Evolutionary conservation across 1,139 yeast genomes (phyloP), one percentile per base, ranked within the genome.

Genomic region (Zhuliangozyma parablackwelliae): DNA sequence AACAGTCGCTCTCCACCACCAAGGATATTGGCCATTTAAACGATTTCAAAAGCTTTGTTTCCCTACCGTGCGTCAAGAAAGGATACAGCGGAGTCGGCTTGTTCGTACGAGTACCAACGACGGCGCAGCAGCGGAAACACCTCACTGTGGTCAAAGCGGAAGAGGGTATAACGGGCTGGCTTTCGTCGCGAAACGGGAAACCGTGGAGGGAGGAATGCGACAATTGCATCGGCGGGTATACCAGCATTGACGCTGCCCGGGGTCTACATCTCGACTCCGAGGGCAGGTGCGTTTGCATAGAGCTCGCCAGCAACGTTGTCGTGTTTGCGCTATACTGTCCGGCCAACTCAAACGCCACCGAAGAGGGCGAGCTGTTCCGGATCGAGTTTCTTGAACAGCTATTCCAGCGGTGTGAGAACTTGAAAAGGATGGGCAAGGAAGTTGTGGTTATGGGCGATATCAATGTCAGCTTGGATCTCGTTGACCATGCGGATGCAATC

Each of bases 81-180:
- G 97, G 97, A 0, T 92, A 92, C 56, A 78, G 94, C 43, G 98
- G 98, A 0, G 97, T 92, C 2, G 95, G 90, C 0, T 73, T 92
- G 2, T 90, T 87, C 59, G 77, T 90, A 3, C 64, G 89, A 45
- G 54, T 65, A 3, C 80, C 82, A 0, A 44, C 44, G 1, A 56
- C 51, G 0, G 50, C 49, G 7, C 82, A 80, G 28, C 56, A 72
- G 0, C 50, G 56, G 46, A 49, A 56, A 26, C 50, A 69, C 10
- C 50, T 82, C 28, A 62, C 72, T 2, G 86, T 88, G 1, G 41
- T 73, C 2, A 78, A 74, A 45, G 96, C 94, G 0, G 98, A 92
- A 57, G 96, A 90, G 55, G 98, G 98, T 0, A 63, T 92, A 10
- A 84, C 96, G 0, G 98, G 97, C 0, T 63, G 67, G 44, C 57